A percentile compares a stretch with the other conserved stretches of the same genome.
These are phyloP conservation scores for Fusarium sp. DNA, from an alignment of 2,329 filamentous ascomycete genomes.

Conservation along the genomic window DNA sequence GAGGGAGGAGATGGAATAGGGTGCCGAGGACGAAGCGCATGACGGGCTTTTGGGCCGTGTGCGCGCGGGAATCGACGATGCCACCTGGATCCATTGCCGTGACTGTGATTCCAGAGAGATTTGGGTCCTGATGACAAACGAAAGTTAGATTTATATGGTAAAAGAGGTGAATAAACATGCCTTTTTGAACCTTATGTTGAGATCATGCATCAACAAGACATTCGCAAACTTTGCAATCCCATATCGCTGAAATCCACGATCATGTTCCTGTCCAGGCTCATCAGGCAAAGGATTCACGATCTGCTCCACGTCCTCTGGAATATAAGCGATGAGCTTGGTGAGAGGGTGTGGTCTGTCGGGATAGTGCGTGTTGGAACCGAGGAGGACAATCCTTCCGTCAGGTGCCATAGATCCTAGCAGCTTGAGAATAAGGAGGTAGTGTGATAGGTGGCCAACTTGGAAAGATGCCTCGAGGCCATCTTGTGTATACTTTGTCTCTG, in stretches of 20 bases:
- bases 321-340: constrained; percentile 13
- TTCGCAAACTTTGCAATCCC: constrained; percentile 38
- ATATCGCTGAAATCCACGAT: constrained; percentile 41
- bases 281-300: constrained; percentile 17
- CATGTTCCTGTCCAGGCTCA: constrained; percentile 21
- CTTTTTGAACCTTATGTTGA: constrained; percentile 27
- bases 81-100: constrained; percentile 40
- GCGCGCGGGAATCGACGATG: constrained; percentile 37
- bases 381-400: constrained; percentile 26
- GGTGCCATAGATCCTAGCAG: constrained; percentile 28
- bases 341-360: constrained; percentile 26
- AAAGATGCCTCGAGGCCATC: constrained; percentile 36
- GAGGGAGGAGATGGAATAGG: not conserved
- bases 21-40: constrained; percentile 1
- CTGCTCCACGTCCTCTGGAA: constrained; percentile 16
- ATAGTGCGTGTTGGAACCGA: constrained; percentile 29
- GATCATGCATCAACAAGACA: constrained; percentile 43
- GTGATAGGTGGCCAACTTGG: constrained; percentile 35
- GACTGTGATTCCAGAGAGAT: constrained; percentile 34
- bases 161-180: not conserved
- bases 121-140: constrained; percentile 11
- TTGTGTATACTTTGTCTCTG: constrained; percentile 9
- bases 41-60: constrained; percentile 17
- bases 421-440: constrained; percentile 38
- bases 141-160: not conserved